Base-by-base conservation (phyloP, 164 flowering plant species). In the Umbellularia californica region DNA sequence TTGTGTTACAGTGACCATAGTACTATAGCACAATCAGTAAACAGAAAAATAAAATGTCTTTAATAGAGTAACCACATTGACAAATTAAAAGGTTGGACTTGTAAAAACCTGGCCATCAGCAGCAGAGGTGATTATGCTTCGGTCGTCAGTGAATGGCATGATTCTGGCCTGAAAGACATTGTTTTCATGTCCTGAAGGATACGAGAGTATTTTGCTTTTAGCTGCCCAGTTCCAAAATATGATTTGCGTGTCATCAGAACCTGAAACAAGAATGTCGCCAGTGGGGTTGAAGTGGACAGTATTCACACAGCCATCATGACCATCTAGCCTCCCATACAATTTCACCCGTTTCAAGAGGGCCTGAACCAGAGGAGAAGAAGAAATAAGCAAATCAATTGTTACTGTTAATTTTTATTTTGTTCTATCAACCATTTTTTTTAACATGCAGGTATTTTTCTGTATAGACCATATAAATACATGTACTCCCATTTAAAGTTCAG, bases 281-380 rank as follows among this genome's bases (percentile, higher is more conserved):
- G 83, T 72, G 30, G 88, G 82, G 79, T 86, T 91, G 80, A 91
- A 91, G 69, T 81, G 84, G 28, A 88, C 84, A 5, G 91, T 73
- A 74, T 91, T 91, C 23, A 91, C 93, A 77, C 92, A 88, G 52
- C 92, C 96, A 13, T 77, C 78, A 68, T 90, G 96, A 73, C 88
- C 91, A 63, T 58, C 74, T 68, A 89, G 60, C 82, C 82, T 87
- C 68, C 82, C 85, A 75, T 85, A 83, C 9, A 87, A 82, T 70
- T 81, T 81, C 24, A 90, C 68, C 70, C 73, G 74, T 75, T 81
- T 77, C 70, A 90, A 81, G 20, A 89, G 66, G 20, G 15, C 83
- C 93, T 91, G 83, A 55, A 69, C 52, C 70, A 81, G 72, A 74
- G 70, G 79, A 5, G 1, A 70, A 51, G 5, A 4, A 11, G 35